Conservation (phyloP, 2,329 filamentous ascomycete species). For the Trichoderma guizhouense region DNA sequence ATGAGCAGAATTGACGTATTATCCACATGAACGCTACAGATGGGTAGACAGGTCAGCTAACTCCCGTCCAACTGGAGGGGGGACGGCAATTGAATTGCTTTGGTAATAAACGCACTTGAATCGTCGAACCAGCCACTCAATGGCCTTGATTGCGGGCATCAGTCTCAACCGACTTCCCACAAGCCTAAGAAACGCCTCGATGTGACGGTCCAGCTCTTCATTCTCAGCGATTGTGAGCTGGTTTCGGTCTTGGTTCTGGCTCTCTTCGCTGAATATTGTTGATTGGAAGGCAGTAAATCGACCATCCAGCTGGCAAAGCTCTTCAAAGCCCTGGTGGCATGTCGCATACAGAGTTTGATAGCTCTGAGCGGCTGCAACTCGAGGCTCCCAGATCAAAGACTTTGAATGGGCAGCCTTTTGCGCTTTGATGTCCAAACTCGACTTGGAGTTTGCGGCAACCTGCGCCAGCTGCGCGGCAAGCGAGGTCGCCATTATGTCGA, state of each 20-base stretch:
- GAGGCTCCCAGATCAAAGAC: constrained; percentile 88
- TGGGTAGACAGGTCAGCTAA: constrained; percentile 13
- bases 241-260: constrained; percentile 80
- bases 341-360: constrained; percentile 85
- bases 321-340: constrained; percentile 85
- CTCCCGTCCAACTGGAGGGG: background rate
- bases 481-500: constrained; percentile 67
- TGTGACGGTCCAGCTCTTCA: constrained; percentile 69
- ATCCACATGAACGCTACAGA: constrained; percentile 76
- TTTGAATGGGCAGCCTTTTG: constrained; percentile 90
- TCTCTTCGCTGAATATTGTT: constrained; percentile 90
- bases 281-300: constrained; percentile 72
- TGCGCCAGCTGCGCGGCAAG: constrained; percentile 92
- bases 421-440: constrained; percentile 87
- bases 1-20: constrained; percentile 76
- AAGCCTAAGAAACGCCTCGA: constrained; percentile 81
- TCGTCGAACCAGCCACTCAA: constrained; percentile 91
- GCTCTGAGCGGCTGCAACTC: constrained; percentile 80
- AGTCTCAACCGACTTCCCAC: constrained; percentile 74
- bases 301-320: constrained; percentile 81
- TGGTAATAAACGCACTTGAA: constrained; percentile 64
- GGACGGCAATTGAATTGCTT: background rate
- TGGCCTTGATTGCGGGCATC: constrained; percentile 81
- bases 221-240: constrained; percentile 83
- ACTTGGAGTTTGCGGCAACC: constrained; percentile 84